Evolutionary conservation across 495 filamentous ascomycete species (phyloP).

Genomic region (Neurospora sp.): DNA sequence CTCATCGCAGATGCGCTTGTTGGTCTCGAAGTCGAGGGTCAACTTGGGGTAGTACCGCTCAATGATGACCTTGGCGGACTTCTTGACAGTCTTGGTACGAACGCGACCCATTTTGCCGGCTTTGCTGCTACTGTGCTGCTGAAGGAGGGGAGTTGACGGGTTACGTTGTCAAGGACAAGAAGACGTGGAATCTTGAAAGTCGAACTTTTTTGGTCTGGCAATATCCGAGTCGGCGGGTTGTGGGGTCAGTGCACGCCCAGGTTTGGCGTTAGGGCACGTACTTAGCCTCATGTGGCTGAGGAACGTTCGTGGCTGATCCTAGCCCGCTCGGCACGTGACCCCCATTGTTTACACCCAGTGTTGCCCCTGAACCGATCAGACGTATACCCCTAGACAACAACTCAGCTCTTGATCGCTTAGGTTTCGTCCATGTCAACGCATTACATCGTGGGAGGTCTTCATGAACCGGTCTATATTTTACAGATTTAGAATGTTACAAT

Average conservation of each 20-base stretch:
- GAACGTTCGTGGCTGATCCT: not conserved
- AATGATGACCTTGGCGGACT: constrained; percentile 99
- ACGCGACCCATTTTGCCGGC: constrained; percentile 92
- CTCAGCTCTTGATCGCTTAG: not conserved
- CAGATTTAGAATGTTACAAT: not conserved
- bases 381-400: not conserved
- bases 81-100: constrained; percentile 98
- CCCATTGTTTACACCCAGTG: not conserved
- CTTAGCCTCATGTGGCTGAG: not conserved
- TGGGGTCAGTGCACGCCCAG: not conserved
- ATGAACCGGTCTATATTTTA: not conserved
- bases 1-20: constrained; percentile 99
- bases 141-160: constrained; percentile 4
- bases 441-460: not conserved
- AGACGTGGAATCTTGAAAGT: not conserved
- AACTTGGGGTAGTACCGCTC: constrained; percentile 98
- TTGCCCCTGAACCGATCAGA: not conserved
- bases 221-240: not conserved
- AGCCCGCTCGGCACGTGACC: not conserved
- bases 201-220: not conserved
- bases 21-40: constrained; percentile 99
- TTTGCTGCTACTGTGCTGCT: constrained; percentile 19
- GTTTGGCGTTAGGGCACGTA: not conserved
- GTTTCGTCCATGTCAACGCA: not conserved
- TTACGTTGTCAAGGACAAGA: not conserved